phyloP scores from a whole-genome alignment of 352 stramenopile genomes.

The Globisporangium canariense region DNA sequence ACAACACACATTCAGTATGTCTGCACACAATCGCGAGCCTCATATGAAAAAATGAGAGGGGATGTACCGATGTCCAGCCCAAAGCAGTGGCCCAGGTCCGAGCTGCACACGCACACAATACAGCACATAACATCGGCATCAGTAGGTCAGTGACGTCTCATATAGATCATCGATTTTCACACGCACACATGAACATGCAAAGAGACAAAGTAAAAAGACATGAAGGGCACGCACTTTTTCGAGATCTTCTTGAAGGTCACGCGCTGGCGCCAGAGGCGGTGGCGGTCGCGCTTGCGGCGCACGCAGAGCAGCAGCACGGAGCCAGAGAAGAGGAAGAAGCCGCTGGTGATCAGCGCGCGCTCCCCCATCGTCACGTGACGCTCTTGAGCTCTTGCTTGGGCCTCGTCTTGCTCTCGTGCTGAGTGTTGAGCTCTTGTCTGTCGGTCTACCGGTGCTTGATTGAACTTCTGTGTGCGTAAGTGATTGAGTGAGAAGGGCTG shows the following conservation, averaged over 20 bases:
- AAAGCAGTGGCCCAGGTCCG: constrained; percentile 81
- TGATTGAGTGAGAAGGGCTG: neutral
- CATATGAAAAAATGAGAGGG: neutral
- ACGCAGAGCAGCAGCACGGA: constrained; percentile 62
- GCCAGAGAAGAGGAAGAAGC: constrained; percentile 76
- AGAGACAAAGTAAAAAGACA: neutral
- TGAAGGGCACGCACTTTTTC: constrained; percentile 45
- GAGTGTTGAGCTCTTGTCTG: neutral
- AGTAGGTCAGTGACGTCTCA: neutral
- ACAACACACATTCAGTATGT: neutral
- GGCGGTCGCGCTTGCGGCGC: constrained; percentile 60
- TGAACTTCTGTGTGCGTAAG: neutral
- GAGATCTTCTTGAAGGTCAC: constrained; percentile 86
- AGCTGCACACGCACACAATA: constrained; percentile 32
- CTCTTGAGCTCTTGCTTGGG: neutral
- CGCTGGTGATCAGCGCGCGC: constrained; percentile 42
- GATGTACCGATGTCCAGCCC: constrained; percentile 75
- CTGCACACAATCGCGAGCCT: neutral
- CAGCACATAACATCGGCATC: neutral
- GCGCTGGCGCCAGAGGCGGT: constrained; percentile 66
- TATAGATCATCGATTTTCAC: no score
- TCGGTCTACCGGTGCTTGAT: neutral
- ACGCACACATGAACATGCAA: neutral
- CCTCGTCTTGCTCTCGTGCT: neutral
- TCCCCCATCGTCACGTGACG: constrained; percentile 12